Evolutionary conservation across 176 grass and related monocot genomes (phyloP).

Genomic region (Elymus sibiricus): DNA sequence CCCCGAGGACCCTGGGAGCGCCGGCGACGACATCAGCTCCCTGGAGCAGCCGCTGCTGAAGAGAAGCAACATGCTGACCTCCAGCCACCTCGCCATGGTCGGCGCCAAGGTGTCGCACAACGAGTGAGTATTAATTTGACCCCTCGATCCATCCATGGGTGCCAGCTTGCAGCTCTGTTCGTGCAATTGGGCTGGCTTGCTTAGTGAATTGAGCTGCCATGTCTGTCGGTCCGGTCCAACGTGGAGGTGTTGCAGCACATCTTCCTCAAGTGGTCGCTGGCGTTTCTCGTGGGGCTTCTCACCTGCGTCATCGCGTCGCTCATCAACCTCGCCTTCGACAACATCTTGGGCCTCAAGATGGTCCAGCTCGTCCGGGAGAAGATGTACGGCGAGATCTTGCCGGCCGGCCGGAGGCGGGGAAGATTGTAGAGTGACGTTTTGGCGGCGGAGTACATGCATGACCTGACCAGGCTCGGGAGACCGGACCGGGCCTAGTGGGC

Average conservation of each 20-base stretch:
- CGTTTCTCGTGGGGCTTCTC: slow-evolving; percentile 84
- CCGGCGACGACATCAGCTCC: neutral
- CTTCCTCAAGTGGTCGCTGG: slow-evolving; percentile 85
- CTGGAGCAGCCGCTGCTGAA: slow-evolving; percentile 70
- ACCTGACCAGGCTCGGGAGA: too few relatives aligned
- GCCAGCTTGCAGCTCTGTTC: too few relatives aligned
- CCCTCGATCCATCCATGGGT: neutral
- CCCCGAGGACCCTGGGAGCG: slow-evolving; percentile 22
- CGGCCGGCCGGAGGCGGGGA: too few relatives aligned
- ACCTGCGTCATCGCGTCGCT: slow-evolving; percentile 82
- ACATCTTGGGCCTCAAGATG: slow-evolving; percentile 84
- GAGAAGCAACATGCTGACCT: slow-evolving; percentile 56
- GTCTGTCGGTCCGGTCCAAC: slow-evolving; percentile 61
- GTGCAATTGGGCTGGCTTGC: neutral
- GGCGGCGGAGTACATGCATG: too few relatives aligned
- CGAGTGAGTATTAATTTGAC: slow-evolving; percentile 57
- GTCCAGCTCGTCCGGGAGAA: slow-evolving; percentile 64
- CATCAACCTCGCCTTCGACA: slow-evolving; percentile 95
- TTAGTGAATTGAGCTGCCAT: neutral
- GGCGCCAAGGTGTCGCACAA: slow-evolving; percentile 96
- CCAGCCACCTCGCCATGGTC: slow-evolving; percentile 84
- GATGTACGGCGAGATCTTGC: slow-evolving; percentile 23
- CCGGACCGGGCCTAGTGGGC: too few relatives aligned
- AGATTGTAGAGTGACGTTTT: too few relatives aligned
- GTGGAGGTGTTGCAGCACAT: slow-evolving; percentile 84